These are phyloP conservation scores for Neckera pumila DNA, from an alignment of 225 moss, liverwort and hornwort genomes.

Conservation along the genomic window DNA sequence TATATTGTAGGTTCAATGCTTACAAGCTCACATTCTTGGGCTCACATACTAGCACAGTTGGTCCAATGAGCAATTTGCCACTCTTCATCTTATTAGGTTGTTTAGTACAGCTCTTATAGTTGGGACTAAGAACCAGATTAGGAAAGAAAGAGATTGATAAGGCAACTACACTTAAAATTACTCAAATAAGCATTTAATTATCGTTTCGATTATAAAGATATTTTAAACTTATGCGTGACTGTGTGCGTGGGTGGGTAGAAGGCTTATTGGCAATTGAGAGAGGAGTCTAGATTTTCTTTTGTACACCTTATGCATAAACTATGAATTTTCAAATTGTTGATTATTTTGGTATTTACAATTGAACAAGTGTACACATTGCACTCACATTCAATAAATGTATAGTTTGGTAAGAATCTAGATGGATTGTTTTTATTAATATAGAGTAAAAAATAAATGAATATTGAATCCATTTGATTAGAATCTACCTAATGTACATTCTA, in stretches of 20 bases:
- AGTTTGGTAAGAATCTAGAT: not conserved
- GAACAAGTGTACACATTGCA: not conserved
- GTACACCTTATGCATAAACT: too few species aligned
- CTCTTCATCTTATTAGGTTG: fast-evolving
- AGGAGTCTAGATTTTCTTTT: not conserved
- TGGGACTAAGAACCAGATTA: fast-evolving
- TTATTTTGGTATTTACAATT: not conserved
- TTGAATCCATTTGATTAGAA: not conserved
- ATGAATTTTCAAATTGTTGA: not conserved
- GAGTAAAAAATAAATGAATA: not conserved
- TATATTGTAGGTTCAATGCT: too few species aligned
- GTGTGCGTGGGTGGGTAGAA: too few species aligned
- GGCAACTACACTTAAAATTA: not conserved
- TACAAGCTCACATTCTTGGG: too few species aligned
- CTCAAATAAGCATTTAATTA: not conserved
- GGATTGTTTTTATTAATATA: not conserved
- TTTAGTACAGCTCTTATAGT: too few species aligned
- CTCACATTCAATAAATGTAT: fast-evolving
- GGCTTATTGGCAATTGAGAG: not conserved
- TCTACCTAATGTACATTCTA: not conserved
- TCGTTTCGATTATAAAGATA: not conserved
- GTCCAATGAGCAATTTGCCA: fast-evolving
- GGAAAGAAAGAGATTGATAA: not conserved
- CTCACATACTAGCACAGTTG: too few species aligned
- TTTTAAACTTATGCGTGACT: too few species aligned